Evolutionary conservation across 2,329 filamentous ascomycete species (phyloP).

Genomic region (Teratosphaeria nubilosa): DNA sequence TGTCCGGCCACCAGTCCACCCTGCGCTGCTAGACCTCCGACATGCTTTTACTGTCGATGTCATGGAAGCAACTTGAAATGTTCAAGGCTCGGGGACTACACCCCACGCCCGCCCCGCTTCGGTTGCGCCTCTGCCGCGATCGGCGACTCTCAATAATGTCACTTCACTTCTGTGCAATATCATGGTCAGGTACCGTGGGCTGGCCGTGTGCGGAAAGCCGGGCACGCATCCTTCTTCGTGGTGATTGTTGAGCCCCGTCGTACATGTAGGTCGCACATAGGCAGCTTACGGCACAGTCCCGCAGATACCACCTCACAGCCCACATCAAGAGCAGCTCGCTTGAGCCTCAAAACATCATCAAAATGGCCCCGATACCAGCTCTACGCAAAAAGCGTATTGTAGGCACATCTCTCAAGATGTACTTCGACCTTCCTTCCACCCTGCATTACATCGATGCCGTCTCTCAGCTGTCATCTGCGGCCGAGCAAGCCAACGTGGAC

Average conservation of each 20-base stretch:
- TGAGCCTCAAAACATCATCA: neutral
- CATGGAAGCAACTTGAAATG: neutral
- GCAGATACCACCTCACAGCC: neutral
- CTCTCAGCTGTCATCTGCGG: slow-evolving; percentile 40
- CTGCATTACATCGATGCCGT: slow-evolving; percentile 37
- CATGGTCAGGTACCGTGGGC: neutral
- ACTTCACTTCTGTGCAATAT: neutral
- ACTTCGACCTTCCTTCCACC: slow-evolving; percentile 60
- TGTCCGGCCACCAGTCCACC: slow-evolving; percentile 4
- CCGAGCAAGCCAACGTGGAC: slow-evolving; percentile 48
- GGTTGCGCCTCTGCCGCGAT: neutral
- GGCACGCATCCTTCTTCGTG: neutral
- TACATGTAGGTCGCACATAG: neutral
- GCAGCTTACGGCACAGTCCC: neutral
- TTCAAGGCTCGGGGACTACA: neutral
- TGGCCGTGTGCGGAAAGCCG: neutral
- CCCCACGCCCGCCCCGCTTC: neutral
- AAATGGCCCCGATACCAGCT: slow-evolving; percentile 21
- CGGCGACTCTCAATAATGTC: neutral
- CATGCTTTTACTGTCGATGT: neutral
- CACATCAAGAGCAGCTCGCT: neutral
- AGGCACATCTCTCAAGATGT: slow-evolving; percentile 70
- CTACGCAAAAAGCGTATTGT: slow-evolving; percentile 50
- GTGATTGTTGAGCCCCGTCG: neutral
- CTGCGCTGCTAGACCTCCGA: neutral